Evolutionary conservation across 2,329 filamentous ascomycete genomes (phyloP), one percentile per base, ranked within the genome.

Genomic region (Sclerotinia spermophila): DNA sequence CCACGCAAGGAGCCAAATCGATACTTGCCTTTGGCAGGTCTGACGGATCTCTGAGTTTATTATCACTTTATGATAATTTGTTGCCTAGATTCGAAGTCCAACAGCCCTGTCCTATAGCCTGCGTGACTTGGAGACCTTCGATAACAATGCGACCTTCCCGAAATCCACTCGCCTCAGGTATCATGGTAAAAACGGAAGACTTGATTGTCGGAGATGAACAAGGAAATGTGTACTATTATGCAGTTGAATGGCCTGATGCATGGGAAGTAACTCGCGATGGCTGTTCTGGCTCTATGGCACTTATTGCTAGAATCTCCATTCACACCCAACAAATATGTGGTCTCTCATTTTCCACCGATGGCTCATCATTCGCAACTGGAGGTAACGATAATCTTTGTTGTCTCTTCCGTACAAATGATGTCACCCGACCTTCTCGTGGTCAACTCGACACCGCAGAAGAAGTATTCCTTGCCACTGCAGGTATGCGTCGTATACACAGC

Each of bases 261-360:
- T 89, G 85, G 82, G 89, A 92, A 76, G 84, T 92, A 11, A 80
- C 82, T 68, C 82, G 83, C 8, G 87, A 91, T 78, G 87, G 86
- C 66, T 97, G 93, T 92, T 86, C 88, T 42, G 94, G 94, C 21
- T 86, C 89, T 45, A 90, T 97, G 83, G 92, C 87, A 2, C 83
- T 97, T 35, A 82, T 97, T 67, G 90, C 91, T 33, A 89, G 90
- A 74, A 90, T 98, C 75, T 86, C 86, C 44, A 88, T 93, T 11
- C 95, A 98, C 79, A 88, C 85, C 1, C 94, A 97, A 80, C 94
- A 98, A 78, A 90, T 99, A 69, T 99, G 96, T 77, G 95, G 95
- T 1, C 83, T 99, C n/a, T 87, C 92, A 4, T 98, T 94, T 93
- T 94, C 93, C 5, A 83, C 84, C 4, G 88, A 92, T 76, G 93